These are phyloP conservation scores for Neurospora cerealis DNA, from an alignment of 495 filamentous ascomycete species.

Conservation along the genomic window DNA sequence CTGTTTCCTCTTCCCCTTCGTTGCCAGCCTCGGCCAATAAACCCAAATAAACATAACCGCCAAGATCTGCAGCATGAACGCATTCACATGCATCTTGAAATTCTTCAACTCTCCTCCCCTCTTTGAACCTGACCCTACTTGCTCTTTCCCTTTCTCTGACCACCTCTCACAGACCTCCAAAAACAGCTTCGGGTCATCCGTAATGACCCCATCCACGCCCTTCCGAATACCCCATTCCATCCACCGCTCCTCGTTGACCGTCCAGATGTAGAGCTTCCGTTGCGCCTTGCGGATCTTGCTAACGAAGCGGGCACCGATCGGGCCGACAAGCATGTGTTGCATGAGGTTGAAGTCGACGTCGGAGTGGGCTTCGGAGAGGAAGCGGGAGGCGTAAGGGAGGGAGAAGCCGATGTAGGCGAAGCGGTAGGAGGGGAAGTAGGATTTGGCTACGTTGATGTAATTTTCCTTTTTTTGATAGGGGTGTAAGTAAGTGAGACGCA, in stretches of 20 bases:
- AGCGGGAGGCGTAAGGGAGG: slow-evolving; percentile 55
- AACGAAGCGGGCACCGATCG: slow-evolving; percentile 52
- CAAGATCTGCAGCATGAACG: slow-evolving; percentile 12
- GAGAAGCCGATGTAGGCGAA: slow-evolving; percentile 67
- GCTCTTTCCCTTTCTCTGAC: background rate
- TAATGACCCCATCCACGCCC: slow-evolving; percentile 43
- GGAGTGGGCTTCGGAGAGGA: slow-evolving; percentile 42
- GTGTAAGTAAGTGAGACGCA: background rate
- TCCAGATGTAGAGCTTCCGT: slow-evolving; percentile 67
- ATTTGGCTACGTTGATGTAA: slow-evolving; percentile 48
- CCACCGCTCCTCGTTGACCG: slow-evolving; percentile 61
- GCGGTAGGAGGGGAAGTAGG: slow-evolving; percentile 56
- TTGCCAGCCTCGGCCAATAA: slow-evolving; percentile 9
- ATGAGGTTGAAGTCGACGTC: slow-evolving; percentile 67
- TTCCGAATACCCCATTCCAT: slow-evolving; percentile 61
- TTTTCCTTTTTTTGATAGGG: slow-evolving; percentile 32
- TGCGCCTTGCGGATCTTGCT: slow-evolving; percentile 42
- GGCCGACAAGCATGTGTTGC: slow-evolving; percentile 53
- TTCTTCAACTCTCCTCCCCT: background rate
- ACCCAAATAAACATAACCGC: slow-evolving; percentile 5
- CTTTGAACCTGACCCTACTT: background rate
- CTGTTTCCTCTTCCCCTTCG: background rate
- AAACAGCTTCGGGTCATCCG: slow-evolving; percentile 44
- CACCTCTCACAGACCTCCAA: slow-evolving; percentile 30
- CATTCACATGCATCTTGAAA: slow-evolving; percentile 8